Evolutionary conservation across 148 eudicot species (phyloP).

Genomic region (Rhododendron henanense): DNA sequence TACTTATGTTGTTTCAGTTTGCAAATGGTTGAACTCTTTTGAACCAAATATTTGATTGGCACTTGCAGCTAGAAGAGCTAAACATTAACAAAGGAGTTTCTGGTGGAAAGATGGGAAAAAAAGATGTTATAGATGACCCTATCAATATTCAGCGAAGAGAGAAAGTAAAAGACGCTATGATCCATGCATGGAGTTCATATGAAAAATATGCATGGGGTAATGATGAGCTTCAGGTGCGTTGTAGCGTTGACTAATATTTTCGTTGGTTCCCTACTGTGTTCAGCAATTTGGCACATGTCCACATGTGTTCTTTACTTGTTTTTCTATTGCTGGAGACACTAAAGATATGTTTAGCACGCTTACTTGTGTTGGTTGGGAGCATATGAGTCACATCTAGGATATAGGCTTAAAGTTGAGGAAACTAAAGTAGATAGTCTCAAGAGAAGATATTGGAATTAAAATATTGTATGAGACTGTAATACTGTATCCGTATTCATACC

Average conservation of each 20-base stretch:
- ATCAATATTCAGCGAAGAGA: conserved; percentile 60
- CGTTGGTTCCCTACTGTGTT: not conserved
- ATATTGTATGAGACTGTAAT: not conserved
- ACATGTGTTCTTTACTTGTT: not conserved
- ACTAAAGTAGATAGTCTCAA: not conserved
- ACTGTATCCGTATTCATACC: not conserved
- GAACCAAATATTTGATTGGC: not conserved
- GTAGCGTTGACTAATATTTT: not conserved
- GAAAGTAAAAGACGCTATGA: conserved; percentile 95
- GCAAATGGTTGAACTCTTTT: not conserved
- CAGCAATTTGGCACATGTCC: not conserved
- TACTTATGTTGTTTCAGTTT: not conserved
- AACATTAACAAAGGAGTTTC: conserved; percentile 31
- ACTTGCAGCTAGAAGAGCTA: conserved; percentile 62
- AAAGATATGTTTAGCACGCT: not conserved
- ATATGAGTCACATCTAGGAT: not conserved
- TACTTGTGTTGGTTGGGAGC: not conserved
- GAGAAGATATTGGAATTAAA: not conserved
- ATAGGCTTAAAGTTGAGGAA: not conserved
- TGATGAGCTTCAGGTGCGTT: conserved; percentile 90
- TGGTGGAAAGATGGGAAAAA: conserved; percentile 21
- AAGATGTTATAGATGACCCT: conserved; percentile 49
- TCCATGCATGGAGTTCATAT: conserved; percentile 98
- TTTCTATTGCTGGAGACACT: not conserved
- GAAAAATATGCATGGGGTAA: conserved; percentile 99